Conservation (phyloP, 2,329 filamentous ascomycete species). For the Beauveria rudraprayagi region DNA sequence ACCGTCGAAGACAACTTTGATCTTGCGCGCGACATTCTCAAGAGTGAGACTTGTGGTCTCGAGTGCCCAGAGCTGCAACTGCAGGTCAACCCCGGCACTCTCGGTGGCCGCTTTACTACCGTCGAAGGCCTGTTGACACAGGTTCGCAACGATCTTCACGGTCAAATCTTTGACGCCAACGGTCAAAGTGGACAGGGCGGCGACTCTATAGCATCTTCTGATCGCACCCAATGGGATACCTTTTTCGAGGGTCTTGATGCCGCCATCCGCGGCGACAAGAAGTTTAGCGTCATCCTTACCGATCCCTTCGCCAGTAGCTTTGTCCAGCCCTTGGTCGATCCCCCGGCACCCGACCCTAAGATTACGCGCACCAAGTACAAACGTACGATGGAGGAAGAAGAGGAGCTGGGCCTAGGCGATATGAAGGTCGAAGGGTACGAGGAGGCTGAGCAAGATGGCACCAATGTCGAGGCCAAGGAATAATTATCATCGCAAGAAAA, state of each 20-base stretch:
- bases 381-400: conserved; percentile 84
- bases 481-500: neutral
- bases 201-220: conserved; percentile 63
- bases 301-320: conserved; percentile 92
- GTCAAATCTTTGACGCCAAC: conserved; percentile 78
- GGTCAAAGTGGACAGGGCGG: conserved; percentile 49
- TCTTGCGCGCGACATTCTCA: conserved; percentile 86
- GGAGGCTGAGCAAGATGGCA: conserved; percentile 19
- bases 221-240: conserved; percentile 64
- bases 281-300: conserved; percentile 75
- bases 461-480: neutral
- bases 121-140: conserved; percentile 90
- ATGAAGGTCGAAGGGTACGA: conserved; percentile 89
- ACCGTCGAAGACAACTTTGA: conserved; percentile 62
- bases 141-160: conserved; percentile 80
- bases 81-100: conserved; percentile 82
- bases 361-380: conserved; percentile 77
- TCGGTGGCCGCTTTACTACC: conserved; percentile 94
- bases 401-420: conserved; percentile 81
- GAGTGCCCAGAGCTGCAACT: conserved; percentile 82
- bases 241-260: conserved; percentile 74
- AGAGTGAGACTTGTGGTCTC: conserved; percentile 85
- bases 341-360: conserved; percentile 62
- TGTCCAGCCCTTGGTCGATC: conserved; percentile 81
- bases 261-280: conserved; percentile 71